Conservation (phyloP, 164 flowering plant genomes). For the Santalum album region DNA sequence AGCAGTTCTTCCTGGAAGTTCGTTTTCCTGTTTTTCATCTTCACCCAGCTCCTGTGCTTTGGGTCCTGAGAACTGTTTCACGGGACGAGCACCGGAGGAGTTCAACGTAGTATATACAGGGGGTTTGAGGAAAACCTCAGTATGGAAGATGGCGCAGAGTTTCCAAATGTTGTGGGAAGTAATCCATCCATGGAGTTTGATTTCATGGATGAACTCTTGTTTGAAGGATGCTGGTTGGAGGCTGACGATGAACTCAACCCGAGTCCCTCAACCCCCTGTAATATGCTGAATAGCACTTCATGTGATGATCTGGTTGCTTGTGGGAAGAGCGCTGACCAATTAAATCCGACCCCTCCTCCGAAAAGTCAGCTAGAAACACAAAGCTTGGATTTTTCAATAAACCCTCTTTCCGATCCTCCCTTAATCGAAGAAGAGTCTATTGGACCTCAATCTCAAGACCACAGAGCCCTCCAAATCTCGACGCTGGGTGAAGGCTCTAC, state of each 20-base stretch:
- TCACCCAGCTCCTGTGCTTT: conserved; percentile 19
- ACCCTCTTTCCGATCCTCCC: conserved; percentile 10
- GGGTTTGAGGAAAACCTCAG: conserved; percentile 4
- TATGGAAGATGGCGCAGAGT: conserved; percentile 53
- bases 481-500: no score
- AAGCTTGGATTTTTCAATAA: conserved; percentile 15
- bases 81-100: conserved; percentile 7
- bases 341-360: conserved; percentile 13
- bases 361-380: conserved; percentile 20
- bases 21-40: conserved; percentile 25
- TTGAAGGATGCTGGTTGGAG: conserved; percentile 81
- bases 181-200: conserved; percentile 51
- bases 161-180: conserved; percentile 25
- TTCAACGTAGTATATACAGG: background rate
- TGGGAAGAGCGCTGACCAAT: conserved; percentile 18
- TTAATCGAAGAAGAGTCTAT: conserved; percentile 8
- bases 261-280: conserved; percentile 21
- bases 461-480: conserved; percentile 15
- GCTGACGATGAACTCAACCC: conserved; percentile 38
- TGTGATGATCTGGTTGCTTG: conserved; percentile 26
- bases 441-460: conserved; percentile 13
- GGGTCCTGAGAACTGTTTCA: conserved; percentile 17
- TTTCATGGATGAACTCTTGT: conserved; percentile 56
- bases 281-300: conserved; percentile 34
- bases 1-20: conserved; percentile 27